Evolutionary conservation across 208 protist species (phyloP).

Genomic region (Leishmania tarentolae): DNA sequence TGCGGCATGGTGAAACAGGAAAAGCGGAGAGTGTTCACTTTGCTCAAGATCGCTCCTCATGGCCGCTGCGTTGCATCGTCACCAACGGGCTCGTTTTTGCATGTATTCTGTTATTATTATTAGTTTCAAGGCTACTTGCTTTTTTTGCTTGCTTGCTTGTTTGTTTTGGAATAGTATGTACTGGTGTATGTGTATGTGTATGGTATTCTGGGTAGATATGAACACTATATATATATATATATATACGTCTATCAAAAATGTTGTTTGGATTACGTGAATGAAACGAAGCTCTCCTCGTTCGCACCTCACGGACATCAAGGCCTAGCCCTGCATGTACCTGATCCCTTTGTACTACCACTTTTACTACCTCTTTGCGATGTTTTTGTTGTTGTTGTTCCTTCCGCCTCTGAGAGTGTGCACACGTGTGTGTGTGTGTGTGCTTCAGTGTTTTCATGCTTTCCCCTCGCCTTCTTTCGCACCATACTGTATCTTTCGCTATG

Average conservation of each 20-base stretch:
- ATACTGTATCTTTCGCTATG: background rate
- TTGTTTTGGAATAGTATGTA: slow-evolving; percentile 5
- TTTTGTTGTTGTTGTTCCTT: no score
- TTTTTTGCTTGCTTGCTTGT: background rate
- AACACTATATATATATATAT: background rate
- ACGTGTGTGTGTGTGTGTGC: background rate
- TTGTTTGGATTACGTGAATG: background rate
- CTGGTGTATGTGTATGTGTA: slow-evolving; percentile 2
- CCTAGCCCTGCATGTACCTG: background rate
- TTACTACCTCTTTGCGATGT: background rate
- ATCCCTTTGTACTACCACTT: no score
- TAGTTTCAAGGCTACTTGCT: background rate
- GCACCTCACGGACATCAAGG: background rate
- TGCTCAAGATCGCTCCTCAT: background rate
- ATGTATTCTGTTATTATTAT: background rate
- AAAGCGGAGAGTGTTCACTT: background rate
- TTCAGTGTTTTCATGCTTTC: background rate
- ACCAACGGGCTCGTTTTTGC: background rate
- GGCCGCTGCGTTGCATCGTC: background rate
- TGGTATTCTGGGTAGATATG: background rate
- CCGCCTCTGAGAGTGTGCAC: no score
- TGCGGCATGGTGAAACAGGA: background rate
- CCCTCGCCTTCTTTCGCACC: background rate
- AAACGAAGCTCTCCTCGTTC: background rate
- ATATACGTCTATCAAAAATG: background rate